Percentiles rank a stretch among this genome's conserved stretches.
Evolutionary conservation across 1,139 yeast genomes (phyloP).

Genomic region (Pichia sp.): DNA sequence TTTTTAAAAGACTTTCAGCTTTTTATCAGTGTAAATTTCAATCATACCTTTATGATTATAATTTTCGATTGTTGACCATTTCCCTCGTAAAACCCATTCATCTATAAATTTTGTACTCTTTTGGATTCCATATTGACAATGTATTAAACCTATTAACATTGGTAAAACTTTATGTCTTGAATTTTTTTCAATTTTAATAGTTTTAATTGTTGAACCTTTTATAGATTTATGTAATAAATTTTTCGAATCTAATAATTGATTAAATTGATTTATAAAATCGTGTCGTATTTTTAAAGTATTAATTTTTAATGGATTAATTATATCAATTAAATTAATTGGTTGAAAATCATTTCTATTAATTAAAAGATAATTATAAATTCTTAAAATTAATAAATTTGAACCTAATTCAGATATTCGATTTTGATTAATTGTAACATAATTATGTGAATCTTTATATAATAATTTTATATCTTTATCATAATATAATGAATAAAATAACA

Average conservation of each 20-base stretch:
- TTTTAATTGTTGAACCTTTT: background rate
- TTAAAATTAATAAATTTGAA: conserved; percentile 7
- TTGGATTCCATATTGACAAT: conserved; percentile 18
- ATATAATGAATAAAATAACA: conserved; percentile 21
- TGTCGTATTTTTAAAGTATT: conserved; percentile 11
- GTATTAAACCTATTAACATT: conserved; percentile 23
- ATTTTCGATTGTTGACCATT: conserved; percentile 7
- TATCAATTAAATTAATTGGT: conserved; percentile 3
- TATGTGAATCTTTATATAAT: conserved; percentile 2
- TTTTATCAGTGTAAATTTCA: conserved; percentile 16
- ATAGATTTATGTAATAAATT: conserved; percentile 6
- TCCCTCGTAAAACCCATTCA: conserved; percentile 26
- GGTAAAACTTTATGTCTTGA: conserved; percentile 20
- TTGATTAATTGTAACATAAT: background rate
- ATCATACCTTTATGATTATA: conserved; percentile 25
- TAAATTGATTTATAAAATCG: conserved; percentile 15
- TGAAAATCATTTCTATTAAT: background rate
- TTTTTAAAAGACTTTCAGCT: conserved; percentile 7
- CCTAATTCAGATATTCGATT: conserved; percentile 10
- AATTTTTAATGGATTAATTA: conserved; percentile 4
- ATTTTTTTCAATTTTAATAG: conserved; percentile 18
- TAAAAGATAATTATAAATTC: conserved; percentile 7
- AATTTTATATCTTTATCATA: conserved; percentile 4
- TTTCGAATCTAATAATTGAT: conserved; percentile 10
- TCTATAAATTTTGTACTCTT: conserved; percentile 19